Conservation (phyloP, 1,139 yeast genomes). For the Pichia sp. region DNA sequence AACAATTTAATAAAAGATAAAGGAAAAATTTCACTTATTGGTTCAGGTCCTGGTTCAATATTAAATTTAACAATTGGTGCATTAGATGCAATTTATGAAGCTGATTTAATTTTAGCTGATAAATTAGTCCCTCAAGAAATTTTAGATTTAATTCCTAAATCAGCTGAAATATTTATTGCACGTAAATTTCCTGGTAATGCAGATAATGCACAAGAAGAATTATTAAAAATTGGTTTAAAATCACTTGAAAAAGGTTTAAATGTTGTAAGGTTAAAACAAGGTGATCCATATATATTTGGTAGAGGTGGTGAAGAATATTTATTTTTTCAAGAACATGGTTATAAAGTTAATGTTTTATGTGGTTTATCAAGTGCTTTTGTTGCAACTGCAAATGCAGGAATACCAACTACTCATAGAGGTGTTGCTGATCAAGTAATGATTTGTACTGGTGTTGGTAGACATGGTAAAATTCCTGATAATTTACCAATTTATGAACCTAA, state of each 20-base stretch:
- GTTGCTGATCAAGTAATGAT: constrained; percentile 89
- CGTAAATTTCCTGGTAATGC: constrained; percentile 96
- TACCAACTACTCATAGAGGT: constrained; percentile 89
- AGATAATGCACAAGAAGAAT: constrained; percentile 84
- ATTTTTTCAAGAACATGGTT: constrained; percentile 64
- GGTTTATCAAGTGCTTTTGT: constrained; percentile 90
- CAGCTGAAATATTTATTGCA: constrained; percentile 76
- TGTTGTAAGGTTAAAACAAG: constrained; percentile 89
- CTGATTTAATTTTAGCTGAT: constrained; percentile 84
- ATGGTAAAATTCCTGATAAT: constrained; percentile 66
- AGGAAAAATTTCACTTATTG: constrained; percentile 73
- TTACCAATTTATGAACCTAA: constrained; percentile 66
- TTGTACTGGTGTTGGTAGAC: constrained; percentile 92
- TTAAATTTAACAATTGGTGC: constrained; percentile 84
- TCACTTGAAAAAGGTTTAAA: constrained; percentile 59
- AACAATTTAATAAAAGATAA: constrained; percentile 13
- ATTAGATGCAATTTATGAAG: constrained; percentile 66
- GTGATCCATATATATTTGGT: constrained; percentile 95
- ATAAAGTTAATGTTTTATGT: constrained; percentile 65
- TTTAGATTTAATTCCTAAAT: constrained; percentile 67
- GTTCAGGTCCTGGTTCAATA: constrained; percentile 91
- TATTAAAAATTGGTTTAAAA: constrained; percentile 61
- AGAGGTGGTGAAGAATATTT: constrained; percentile 91
- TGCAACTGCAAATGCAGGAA: constrained; percentile 77
- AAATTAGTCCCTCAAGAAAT: constrained; percentile 89